phyloP scores from a whole-genome alignment of 768 basidiomycete species.

The Thelephora ganbajun region DNA sequence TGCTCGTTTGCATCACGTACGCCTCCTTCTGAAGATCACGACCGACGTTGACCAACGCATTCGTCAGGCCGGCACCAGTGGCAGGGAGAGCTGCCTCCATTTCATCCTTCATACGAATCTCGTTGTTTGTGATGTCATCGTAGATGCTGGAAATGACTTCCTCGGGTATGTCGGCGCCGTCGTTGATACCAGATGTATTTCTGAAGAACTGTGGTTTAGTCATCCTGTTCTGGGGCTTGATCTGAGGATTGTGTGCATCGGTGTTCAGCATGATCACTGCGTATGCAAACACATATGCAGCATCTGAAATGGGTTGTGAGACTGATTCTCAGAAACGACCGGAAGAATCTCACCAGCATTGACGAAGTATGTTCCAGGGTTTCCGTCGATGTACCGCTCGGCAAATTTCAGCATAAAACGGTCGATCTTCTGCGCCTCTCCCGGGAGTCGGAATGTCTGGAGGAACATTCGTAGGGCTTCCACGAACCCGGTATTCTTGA shows the following conservation, averaged over 20 bases:
- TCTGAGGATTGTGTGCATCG: constrained; percentile 89
- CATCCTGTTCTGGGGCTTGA: constrained; percentile 74
- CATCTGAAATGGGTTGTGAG: constrained; percentile 35
- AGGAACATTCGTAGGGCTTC: constrained; percentile 84
- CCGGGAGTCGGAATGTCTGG: constrained; percentile 92
- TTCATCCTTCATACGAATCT: constrained; percentile 99
- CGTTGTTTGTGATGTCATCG: constrained; percentile 83
- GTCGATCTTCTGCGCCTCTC: constrained; percentile 97
- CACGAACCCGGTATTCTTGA: constrained; percentile 68
- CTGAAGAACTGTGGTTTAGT: constrained; percentile 80
- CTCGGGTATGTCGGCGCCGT: constrained; percentile 77
- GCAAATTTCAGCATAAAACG: constrained; percentile 98
- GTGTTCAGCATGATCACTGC: constrained; percentile 95
- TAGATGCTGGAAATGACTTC: constrained; percentile 67
- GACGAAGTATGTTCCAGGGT: constrained; percentile 72
- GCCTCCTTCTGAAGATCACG: constrained; percentile 93
- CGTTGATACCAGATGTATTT: constrained; percentile 96
- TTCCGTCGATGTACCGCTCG: constrained; percentile 87
- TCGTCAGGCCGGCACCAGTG: constrained; percentile 59
- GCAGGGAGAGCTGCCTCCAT: constrained; percentile 44
- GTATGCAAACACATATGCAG: constrained; percentile 90
- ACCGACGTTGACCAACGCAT: constrained; percentile 78
- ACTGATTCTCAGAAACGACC: background rate
- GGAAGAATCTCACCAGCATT: constrained; percentile 63
- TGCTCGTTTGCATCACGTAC: constrained; percentile 88